These are phyloP conservation scores for Apiospora rasikravindrae DNA, from an alignment of 2,329 filamentous ascomycete species.

Conservation along the genomic window DNA sequence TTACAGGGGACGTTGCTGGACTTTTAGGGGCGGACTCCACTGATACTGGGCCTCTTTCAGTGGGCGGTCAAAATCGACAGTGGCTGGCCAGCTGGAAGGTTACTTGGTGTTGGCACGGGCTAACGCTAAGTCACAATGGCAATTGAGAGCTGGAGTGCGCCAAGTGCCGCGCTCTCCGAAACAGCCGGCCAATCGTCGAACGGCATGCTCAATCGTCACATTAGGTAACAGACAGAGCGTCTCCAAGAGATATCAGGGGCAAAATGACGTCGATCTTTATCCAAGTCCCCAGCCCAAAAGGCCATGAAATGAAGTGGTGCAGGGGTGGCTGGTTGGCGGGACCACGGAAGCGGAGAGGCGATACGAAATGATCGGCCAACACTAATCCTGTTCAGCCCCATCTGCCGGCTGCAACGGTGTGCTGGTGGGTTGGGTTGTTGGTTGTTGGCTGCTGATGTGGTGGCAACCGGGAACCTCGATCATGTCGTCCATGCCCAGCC, in stretches of 20 bases:
- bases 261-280: slow-evolving; percentile 5
- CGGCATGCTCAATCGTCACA: background rate
- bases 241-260: background rate
- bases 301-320: background rate
- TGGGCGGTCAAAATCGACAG: background rate
- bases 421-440: background rate
- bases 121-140: background rate
- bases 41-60: background rate
- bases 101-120: background rate
- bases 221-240: background rate
- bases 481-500: background rate
- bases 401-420: background rate
- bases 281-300: background rate
- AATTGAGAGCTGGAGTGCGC: background rate
- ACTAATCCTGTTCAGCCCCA: background rate
- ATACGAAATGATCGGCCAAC: slow-evolving; percentile 7
- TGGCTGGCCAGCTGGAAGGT: background rate
- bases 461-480: background rate
- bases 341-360: background rate
- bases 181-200: background rate
- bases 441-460: background rate
- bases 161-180: background rate
- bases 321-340: background rate
- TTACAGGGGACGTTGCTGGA: background rate
- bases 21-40: background rate